Percentiles rank a stretch among this genome's conserved stretches.
These are phyloP conservation scores for Coemansia sp. DNA, from an alignment of 192 early-diverging fungal genomes.

Conservation along the genomic window DNA sequence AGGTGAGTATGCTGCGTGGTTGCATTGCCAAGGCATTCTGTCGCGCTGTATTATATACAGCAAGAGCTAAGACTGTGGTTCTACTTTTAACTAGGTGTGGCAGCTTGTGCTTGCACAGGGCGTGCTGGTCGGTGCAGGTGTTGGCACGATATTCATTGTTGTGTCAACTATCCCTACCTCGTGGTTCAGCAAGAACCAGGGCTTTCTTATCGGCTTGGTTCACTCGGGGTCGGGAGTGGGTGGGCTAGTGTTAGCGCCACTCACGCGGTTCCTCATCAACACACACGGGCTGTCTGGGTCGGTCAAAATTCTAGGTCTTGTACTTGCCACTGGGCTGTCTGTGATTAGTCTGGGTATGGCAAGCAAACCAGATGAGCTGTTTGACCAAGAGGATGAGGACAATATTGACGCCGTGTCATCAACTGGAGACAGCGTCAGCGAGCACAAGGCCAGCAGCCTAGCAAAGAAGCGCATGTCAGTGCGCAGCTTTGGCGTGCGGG, in stretches of 20 bases:
- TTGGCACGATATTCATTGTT: conserved; percentile 50
- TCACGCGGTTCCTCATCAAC: conserved; percentile 48
- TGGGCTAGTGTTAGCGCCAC: conserved; percentile 43
- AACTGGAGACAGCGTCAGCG: conserved; percentile 24
- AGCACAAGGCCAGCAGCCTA: conserved; percentile 30
- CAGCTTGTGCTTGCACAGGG: conserved; percentile 49
- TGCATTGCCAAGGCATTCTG: neutral
- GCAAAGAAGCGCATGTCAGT: conserved; percentile 54
- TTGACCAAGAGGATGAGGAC: conserved; percentile 47
- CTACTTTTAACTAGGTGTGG: conserved; percentile 28
- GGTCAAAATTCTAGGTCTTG: conserved; percentile 42
- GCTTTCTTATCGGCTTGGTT: conserved; percentile 49
- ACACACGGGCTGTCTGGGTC: conserved; percentile 32
- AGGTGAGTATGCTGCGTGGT: conserved; percentile 13
- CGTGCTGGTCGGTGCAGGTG: conserved; percentile 36
- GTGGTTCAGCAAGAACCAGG: conserved; percentile 54
- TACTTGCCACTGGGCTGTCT: conserved; percentile 32
- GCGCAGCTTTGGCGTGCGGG: conserved; percentile 53
- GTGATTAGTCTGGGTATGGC: conserved; percentile 48
- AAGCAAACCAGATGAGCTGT: conserved; percentile 49
- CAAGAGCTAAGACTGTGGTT: neutral
- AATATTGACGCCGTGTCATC: conserved; percentile 32
- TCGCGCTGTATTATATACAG: no score
- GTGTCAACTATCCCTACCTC: conserved; percentile 52
- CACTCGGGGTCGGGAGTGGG: conserved; percentile 52